Evolutionary conservation across 108 stramenopile genomes (phyloP).

Genomic region (Stephanodiscus triporus): DNA sequence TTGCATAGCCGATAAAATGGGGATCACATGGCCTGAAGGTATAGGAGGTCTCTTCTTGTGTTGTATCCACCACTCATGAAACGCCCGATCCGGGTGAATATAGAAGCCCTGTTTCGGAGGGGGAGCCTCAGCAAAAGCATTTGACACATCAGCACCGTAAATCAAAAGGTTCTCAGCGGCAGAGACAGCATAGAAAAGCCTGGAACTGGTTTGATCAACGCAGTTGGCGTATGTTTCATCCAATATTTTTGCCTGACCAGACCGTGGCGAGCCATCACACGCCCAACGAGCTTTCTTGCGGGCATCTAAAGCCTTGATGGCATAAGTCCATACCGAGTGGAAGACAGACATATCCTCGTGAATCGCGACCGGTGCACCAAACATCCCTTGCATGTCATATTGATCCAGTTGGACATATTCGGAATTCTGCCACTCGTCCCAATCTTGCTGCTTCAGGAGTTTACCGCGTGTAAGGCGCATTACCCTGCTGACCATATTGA

Average conservation of each 20-base stretch:
- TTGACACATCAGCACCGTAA: slow-evolving; percentile 8
- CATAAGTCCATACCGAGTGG: slow-evolving; percentile 8
- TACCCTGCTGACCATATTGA: neutral
- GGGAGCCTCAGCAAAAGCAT: slow-evolving; percentile 16
- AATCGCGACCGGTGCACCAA: neutral
- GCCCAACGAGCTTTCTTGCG: slow-evolving; percentile 16
- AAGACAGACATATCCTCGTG: neutral
- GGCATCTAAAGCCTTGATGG: neutral
- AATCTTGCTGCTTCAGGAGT: neutral
- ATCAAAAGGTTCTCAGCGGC: neutral
- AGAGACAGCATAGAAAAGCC: neutral
- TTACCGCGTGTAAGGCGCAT: slow-evolving; percentile 3
- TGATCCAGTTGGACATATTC: slow-evolving; percentile 9
- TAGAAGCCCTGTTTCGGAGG: slow-evolving; percentile 9
- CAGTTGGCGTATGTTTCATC: too few species aligned
- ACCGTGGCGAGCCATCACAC: too few species aligned
- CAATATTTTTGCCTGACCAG: too few species aligned
- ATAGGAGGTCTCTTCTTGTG: slow-evolving; percentile 3
- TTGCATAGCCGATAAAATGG: slow-evolving; percentile 8
- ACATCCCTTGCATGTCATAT: slow-evolving; percentile 11
- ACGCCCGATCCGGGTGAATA: neutral
- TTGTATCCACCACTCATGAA: neutral
- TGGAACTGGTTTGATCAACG: neutral
- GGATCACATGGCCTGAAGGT: neutral
- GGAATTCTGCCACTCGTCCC: slow-evolving; percentile 10